Conservation (phyloP, 257 asterid genomes). For the Agastache rugosa region DNA sequence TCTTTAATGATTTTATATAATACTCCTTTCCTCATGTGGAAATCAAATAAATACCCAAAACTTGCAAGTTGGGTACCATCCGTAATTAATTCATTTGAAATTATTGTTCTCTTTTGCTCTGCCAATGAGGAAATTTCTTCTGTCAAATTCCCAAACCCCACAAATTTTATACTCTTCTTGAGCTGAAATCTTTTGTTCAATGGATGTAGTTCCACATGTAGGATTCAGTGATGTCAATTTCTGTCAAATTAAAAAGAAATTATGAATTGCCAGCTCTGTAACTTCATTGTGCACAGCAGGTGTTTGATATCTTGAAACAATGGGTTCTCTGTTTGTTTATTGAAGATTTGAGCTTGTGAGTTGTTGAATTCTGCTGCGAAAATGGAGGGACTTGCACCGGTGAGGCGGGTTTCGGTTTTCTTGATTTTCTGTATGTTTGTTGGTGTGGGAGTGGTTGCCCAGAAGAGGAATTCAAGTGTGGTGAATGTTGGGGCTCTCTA, state of each 20-base stretch:
- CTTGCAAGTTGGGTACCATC: not conserved
- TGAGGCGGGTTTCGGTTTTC: slow-evolving; percentile 29
- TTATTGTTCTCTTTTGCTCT: slow-evolving; percentile 11
- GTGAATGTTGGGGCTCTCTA: slow-evolving; percentile 84
- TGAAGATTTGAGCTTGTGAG: slow-evolving; percentile 32
- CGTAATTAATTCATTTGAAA: not conserved
- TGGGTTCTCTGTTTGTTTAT: slow-evolving; percentile 20
- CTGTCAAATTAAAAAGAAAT: not conserved
- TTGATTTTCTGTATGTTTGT: slow-evolving; percentile 36
- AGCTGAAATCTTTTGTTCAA: slow-evolving; percentile 16
- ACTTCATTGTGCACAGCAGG: slow-evolving; percentile 2
- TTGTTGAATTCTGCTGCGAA: not conserved
- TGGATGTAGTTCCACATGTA: not conserved
- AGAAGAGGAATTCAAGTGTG: slow-evolving; percentile 44
- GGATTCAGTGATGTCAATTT: slow-evolving; percentile 18
- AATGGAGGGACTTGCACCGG: slow-evolving; percentile 25
- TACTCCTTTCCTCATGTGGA: slow-evolving; percentile 23
- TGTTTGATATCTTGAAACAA: slow-evolving; percentile 23
- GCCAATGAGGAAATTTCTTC: slow-evolving; percentile 18
- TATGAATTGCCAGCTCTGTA: not conserved
- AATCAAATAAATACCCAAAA: slow-evolving; percentile 19
- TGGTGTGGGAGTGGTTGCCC: slow-evolving; percentile 25
- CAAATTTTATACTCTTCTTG: not conserved
- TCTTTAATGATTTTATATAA: not conserved
- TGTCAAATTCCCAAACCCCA: slow-evolving; percentile 9